Evolutionary conservation across 768 basidiomycete species (phyloP), one percentile per base, ranked within the genome.

Genomic region (Suillus spraguei): DNA sequence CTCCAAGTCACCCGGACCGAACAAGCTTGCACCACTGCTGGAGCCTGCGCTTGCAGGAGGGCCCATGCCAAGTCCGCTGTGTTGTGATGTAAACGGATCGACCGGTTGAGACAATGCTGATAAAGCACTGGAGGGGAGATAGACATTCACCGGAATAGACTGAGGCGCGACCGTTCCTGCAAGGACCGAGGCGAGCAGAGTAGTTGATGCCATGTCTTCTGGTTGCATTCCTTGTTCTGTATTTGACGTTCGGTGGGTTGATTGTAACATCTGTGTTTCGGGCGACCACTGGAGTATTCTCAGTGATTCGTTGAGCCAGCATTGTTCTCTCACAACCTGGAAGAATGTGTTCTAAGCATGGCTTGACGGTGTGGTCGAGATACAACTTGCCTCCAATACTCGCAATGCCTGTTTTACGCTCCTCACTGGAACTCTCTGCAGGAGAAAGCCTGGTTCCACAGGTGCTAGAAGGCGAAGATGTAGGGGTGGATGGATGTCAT

Each of bases 241-340:
- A 28, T 36, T 60, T 11, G 59, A 28, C 17, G n/a, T 20, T 24
- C 32, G 35, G 14, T 44, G 56, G 10, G n/a, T 11, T 13, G 60
- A 24, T 20, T 50, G 60, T 54, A 64, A 60, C 28, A 59, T 53
- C 24, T 65, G 58, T 49, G 60, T 52, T 32, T 92, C 90, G 4
- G 85, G 79, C 33, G 74, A 73, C 92, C 92, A 94, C 14, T 83
- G 75, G 52, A 84, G 86, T 52, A 83, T 80, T 5, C 77, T 69
- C 24, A 94, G 73, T n/a, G 82, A 81, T 68, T 90, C 89, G 69
- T 94, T 94, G 20, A 94, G 70, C 92, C 92, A 94, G 68, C 88
- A 90, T 74, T 94, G 92, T 64, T 94, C 92, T 63, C 84, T 82
- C 5, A 94, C 90, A 68, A 94, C 83, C 88, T 91, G 47, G 16